Conservation (phyloP, 371 early-diverging fungal species). For the Blakeslea trispora region DNA sequence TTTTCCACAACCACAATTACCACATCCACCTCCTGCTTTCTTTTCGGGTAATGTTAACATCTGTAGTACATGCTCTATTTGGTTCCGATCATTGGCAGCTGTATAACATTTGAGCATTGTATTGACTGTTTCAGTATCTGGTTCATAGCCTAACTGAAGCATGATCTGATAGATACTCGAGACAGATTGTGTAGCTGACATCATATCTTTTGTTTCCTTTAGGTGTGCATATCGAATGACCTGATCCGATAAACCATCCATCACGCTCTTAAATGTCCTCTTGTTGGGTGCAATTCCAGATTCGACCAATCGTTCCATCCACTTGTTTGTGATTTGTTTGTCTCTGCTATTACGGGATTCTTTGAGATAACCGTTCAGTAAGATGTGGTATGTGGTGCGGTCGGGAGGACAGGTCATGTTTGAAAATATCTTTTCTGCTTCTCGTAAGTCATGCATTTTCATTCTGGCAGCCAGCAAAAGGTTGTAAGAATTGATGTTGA, state of each 20-base stretch:
- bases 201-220: slow-evolving; percentile 16
- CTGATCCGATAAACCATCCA: slow-evolving; percentile 29
- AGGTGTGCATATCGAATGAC: slow-evolving; percentile 16
- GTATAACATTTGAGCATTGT: slow-evolving; percentile 25
- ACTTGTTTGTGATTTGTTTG: slow-evolving; percentile 16
- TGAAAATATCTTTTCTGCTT: slow-evolving; percentile 19
- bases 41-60: slow-evolving; percentile 16
- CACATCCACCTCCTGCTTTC: slow-evolving; percentile 24
- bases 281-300: slow-evolving; percentile 25
- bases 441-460: slow-evolving; percentile 16
- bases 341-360: slow-evolving; percentile 15
- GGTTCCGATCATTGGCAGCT: slow-evolving; percentile 23
- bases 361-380: slow-evolving; percentile 26
- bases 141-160: slow-evolving; percentile 19
- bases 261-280: slow-evolving; percentile 25
- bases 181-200: slow-evolving; percentile 12
- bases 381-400: slow-evolving; percentile 29
- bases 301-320: slow-evolving; percentile 33
- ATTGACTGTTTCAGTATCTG: slow-evolving; percentile 24
- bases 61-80: slow-evolving; percentile 26
- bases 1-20: slow-evolving; percentile 12
- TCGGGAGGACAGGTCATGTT: slow-evolving; percentile 22
- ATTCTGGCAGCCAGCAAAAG: slow-evolving; percentile 30
- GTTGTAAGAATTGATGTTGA: slow-evolving; percentile 33
- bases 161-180: slow-evolving; percentile 21